phyloP scores from a whole-genome alignment of 2,329 filamentous ascomycete species.

The Pseudogymnoascus sp. region DNA sequence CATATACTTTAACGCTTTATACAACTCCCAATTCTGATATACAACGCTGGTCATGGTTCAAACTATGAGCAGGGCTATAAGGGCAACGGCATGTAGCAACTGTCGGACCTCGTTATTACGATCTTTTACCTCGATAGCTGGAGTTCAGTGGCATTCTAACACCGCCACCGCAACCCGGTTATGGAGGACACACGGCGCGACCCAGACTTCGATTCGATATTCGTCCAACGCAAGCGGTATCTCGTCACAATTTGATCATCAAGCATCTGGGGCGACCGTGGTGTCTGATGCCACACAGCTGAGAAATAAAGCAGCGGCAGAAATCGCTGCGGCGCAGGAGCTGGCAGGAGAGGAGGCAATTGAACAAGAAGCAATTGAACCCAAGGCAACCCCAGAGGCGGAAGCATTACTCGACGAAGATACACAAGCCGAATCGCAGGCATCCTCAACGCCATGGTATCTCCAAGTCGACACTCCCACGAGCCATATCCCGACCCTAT shows the following conservation, averaged over 20 bases:
- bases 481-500: constrained; percentile 31
- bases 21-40: constrained; percentile 1
- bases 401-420: constrained; percentile 2
- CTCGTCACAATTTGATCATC: background rate
- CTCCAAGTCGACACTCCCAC: constrained; percentile 57
- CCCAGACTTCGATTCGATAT: constrained; percentile 3
- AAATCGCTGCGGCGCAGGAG: background rate
- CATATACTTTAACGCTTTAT: background rate
- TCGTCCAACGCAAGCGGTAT: background rate
- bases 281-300: background rate
- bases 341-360: background rate
- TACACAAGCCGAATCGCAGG: background rate
- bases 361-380: constrained; percentile 16
- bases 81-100: constrained; percentile 24
- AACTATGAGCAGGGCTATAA: constrained; percentile 21
- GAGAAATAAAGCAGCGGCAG: background rate
- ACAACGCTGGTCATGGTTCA: constrained; percentile 9
- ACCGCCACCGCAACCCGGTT: background rate
- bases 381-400: constrained; percentile 11
- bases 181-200: constrained; percentile 3
- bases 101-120: constrained; percentile 24
- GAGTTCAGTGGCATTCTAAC: constrained; percentile 6
- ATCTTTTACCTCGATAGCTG: constrained; percentile 20
- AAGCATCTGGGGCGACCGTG: background rate
- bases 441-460: constrained; percentile 64